Conservation (phyloP, 2,329 filamentous ascomycete species). For the Delphinella strobiligena region DNA sequence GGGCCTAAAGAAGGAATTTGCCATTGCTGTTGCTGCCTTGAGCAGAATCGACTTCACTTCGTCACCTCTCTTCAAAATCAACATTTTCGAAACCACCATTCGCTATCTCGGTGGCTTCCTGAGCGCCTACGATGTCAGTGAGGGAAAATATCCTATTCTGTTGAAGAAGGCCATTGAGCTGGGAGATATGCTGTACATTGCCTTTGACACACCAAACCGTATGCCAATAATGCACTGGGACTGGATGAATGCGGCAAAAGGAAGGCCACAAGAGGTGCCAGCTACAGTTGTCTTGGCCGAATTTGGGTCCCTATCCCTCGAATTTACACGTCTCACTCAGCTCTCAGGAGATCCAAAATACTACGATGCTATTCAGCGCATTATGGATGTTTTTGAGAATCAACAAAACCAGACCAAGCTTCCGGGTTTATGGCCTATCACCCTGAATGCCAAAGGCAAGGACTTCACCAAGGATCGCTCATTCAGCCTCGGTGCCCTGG, state of each 20-base stretch:
- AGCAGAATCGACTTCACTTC: constrained; percentile 49
- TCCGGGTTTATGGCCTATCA: constrained; percentile 52
- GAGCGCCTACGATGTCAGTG: constrained; percentile 57
- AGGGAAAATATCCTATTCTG: constrained; percentile 39
- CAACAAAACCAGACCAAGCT: constrained; percentile 43
- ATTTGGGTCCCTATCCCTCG: constrained; percentile 47
- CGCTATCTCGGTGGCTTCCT: constrained; percentile 58
- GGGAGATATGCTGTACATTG: constrained; percentile 51
- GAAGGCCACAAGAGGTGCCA: constrained; percentile 19
- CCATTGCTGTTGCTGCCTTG: constrained; percentile 47
- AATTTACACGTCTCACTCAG: constrained; percentile 54
- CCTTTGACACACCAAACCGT: constrained; percentile 57
- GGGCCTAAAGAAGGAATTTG: constrained; percentile 45
- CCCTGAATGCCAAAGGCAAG: constrained; percentile 33
- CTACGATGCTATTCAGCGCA: constrained; percentile 49
- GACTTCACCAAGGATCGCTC: constrained; percentile 18
- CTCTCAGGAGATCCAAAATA: constrained; percentile 48
- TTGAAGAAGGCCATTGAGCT: constrained; percentile 52
- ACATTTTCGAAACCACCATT: constrained; percentile 61
- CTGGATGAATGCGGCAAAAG: constrained; percentile 29
- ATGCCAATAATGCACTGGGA: constrained; percentile 52
- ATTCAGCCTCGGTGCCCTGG: constrained; percentile 22
- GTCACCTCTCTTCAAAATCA: constrained; percentile 40
- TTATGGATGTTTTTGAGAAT: constrained; percentile 43
- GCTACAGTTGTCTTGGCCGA: constrained; percentile 33